Evolutionary conservation across 1,284 basidiomycete species (phyloP).

Genomic region (Ustilago shanxiensis): DNA sequence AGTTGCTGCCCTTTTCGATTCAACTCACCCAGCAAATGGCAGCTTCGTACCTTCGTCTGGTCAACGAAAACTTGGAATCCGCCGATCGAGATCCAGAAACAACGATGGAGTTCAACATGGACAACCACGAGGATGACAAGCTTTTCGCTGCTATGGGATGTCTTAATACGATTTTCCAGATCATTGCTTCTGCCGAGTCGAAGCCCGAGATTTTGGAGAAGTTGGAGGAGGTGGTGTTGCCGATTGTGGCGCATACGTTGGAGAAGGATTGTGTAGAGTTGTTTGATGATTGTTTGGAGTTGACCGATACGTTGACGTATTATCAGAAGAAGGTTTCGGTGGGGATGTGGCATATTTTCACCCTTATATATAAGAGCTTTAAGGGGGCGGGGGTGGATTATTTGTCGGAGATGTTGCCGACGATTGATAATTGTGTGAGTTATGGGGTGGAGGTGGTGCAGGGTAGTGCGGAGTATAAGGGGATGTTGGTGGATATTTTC

Average conservation of each 20-base stretch:
- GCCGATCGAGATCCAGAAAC: constrained; percentile 73
- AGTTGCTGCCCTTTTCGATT: constrained; percentile 86
- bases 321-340: constrained; percentile 82
- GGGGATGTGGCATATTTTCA: constrained; percentile 88
- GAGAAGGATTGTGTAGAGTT: constrained; percentile 74
- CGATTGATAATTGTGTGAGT: constrained; percentile 89
- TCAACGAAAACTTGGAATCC: constrained; percentile 69
- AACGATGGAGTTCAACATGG: constrained; percentile 74
- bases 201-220: constrained; percentile 82
- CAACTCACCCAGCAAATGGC: constrained; percentile 79
- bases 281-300: constrained; percentile 88
- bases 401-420: constrained; percentile 84
- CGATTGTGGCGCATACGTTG: constrained; percentile 82
- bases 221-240: constrained; percentile 84
- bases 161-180: constrained; percentile 72
- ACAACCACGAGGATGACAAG: constrained; percentile 76
- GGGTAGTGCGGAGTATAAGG: constrained; percentile 79
- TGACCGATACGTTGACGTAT: constrained; percentile 87
- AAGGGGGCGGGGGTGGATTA: constrained; percentile 87
- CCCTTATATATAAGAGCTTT: constrained; percentile 85
- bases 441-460: constrained; percentile 84
- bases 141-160: constrained; percentile 81
- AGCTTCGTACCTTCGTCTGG: constrained; percentile 76
- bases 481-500: constrained; percentile 87
- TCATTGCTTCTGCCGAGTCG: constrained; percentile 78